A percentile compares a stretch with the other conserved stretches of the same genome.
phyloP scores from a whole-genome alignment of 2,329 filamentous ascomycete species.

The Fusarium anthophilum region DNA sequence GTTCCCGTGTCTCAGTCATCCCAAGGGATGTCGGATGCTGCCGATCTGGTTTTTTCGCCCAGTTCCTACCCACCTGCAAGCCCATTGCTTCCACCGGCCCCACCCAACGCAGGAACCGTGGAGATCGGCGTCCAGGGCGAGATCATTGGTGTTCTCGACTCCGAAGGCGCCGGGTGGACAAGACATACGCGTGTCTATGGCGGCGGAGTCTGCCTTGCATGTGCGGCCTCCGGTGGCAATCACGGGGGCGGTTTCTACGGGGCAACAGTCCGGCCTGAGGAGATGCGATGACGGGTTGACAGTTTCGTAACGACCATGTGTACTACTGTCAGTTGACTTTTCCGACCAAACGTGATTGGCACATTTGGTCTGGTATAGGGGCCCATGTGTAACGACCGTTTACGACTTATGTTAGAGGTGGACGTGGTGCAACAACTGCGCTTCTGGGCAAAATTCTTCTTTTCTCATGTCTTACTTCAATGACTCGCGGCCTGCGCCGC shows the following conservation, averaged over 20 bases:
- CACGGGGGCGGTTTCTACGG: constrained; percentile 63
- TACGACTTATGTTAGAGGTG: constrained; percentile 38
- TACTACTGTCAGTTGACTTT: constrained; percentile 10
- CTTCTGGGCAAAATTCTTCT: constrained; percentile 25
- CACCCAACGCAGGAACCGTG: constrained; percentile 44
- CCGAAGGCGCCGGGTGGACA: constrained; percentile 61
- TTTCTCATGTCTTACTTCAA: constrained; percentile 17
- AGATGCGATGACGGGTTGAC: constrained; percentile 53
- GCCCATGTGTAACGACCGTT: constrained; percentile 34
- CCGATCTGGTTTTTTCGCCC: constrained; percentile 52
- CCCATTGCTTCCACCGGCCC: constrained; percentile 59
- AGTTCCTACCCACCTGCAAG: constrained; percentile 61
- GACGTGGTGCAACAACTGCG: constrained; percentile 24
- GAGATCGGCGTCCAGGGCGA: constrained; percentile 60
- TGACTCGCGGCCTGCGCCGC: neutral
- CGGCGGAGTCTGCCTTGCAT: constrained; percentile 66
- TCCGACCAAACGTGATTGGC: constrained; percentile 2
- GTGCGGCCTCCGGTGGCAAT: constrained; percentile 57
- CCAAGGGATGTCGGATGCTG: constrained; percentile 36
- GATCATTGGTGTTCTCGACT: constrained; percentile 59
- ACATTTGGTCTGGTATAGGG: neutral
- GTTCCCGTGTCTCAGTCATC: constrained; percentile 42
- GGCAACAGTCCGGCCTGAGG: constrained; percentile 61
- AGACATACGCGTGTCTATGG: constrained; percentile 69
- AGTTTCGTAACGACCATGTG: neutral